A percentile compares a stretch with the other conserved stretches of the same genome.
These are phyloP conservation scores for Fraxinus greggii DNA, from an alignment of 305 asterid genomes.

Conservation along the genomic window DNA sequence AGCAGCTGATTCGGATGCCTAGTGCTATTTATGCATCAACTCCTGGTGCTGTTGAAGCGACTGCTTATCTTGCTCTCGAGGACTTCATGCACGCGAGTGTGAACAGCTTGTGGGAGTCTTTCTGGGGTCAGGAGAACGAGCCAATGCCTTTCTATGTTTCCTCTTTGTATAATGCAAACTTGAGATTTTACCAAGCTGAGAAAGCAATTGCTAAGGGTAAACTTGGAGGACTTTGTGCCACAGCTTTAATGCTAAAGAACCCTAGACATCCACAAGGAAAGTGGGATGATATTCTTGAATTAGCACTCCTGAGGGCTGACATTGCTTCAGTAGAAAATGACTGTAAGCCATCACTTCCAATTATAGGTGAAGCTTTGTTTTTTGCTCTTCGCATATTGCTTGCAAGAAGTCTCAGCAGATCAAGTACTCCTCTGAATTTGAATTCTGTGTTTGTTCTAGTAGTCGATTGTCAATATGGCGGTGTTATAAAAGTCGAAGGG, in stretches of 20 bases:
- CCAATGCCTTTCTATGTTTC: conserved; percentile 75
- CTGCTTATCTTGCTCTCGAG: conserved; percentile 87
- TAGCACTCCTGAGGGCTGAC: conserved; percentile 81
- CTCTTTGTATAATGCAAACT: conserved; percentile 59
- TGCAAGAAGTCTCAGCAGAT: conserved; percentile 83
- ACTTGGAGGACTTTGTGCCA: conserved; percentile 77
- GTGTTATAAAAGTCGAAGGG: conserved; percentile 86
- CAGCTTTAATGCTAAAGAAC: conserved; percentile 85
- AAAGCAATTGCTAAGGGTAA: conserved; percentile 81
- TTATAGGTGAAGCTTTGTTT: conserved; percentile 74
- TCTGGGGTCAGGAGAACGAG: conserved; percentile 73
- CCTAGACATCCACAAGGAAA: conserved; percentile 95
- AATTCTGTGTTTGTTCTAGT: conserved; percentile 71
- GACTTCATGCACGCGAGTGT: conserved; percentile 83
- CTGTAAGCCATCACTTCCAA: conserved; percentile 46
- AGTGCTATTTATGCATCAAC: conserved; percentile 73
- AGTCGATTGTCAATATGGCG: conserved; percentile 80
- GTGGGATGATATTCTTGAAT: conserved; percentile 90
- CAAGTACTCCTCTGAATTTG: conserved; percentile 63
- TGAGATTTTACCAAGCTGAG: conserved; percentile 80
- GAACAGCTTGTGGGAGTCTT: conserved; percentile 81
- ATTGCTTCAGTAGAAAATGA: conserved; percentile 42
- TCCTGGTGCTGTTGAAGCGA: conserved; percentile 58
- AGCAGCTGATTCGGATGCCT: conserved; percentile 93
- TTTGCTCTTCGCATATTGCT: conserved; percentile 78